phyloP scores from a whole-genome alignment of 2,329 filamentous ascomycete species.

The Cercospora zeae-maydis region DNA sequence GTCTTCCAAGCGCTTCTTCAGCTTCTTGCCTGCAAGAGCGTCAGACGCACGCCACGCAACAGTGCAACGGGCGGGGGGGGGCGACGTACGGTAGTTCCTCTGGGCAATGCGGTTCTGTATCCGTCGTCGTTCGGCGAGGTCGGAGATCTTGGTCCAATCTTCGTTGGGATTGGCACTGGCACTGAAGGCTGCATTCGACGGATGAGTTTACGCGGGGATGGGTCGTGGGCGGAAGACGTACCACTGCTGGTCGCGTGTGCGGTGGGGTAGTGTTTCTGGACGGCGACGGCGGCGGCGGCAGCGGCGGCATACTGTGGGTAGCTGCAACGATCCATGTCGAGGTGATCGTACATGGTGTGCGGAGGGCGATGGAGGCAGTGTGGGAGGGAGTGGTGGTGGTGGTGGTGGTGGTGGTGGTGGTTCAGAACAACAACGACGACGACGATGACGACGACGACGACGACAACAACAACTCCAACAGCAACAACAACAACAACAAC shows the following conservation, averaged over 20 bases:
- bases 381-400: constrained; percentile 12
- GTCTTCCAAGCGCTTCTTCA: constrained; percentile 83
- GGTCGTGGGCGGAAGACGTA: neutral
- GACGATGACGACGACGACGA: no score
- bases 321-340: constrained; percentile 46
- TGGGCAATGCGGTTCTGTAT: constrained; percentile 98
- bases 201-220: neutral
- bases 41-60: constrained; percentile 22
- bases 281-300: constrained; percentile 40
- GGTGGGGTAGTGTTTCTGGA: constrained; percentile 62
- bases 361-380: constrained; percentile 16
- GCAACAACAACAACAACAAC: no score
- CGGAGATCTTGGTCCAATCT: constrained; percentile 99
- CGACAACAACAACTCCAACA: no score
- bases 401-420: no score
- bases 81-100: constrained; percentile 76
- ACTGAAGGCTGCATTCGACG: constrained; percentile 60
- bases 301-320: constrained; percentile 38
- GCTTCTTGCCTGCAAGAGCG: constrained; percentile 69
- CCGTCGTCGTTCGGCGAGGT: constrained; percentile 85
- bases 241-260: constrained; percentile 79
- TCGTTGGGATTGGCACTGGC: constrained; percentile 92
- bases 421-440: no score
- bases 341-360: constrained; percentile 28
- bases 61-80: neutral